These are phyloP conservation scores for Zea mays DNA, from an alignment of 176 grass and related monocot genomes.

Conservation along the genomic window DNA sequence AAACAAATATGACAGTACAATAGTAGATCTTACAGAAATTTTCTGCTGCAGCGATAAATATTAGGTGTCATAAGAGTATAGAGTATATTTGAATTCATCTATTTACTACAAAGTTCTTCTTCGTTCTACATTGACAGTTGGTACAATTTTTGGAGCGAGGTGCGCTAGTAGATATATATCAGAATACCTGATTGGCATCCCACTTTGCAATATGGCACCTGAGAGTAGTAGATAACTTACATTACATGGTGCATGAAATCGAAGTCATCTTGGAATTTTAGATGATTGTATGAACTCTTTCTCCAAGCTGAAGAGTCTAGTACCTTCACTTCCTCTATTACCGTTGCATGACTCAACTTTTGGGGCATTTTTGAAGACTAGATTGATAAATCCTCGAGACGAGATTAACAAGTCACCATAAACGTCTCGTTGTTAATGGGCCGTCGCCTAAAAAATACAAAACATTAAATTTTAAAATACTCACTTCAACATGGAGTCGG, in stretches of 20 bases:
- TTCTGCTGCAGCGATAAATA: neutral
- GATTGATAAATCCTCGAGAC: no score
- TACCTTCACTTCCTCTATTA: slow-evolving; percentile 16
- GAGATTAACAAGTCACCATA: no score
- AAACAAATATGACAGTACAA: no score
- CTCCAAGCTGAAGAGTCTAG: slow-evolving; percentile 46
- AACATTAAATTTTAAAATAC: no score
- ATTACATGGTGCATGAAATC: neutral
- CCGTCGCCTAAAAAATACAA: no score
- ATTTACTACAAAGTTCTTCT: neutral
- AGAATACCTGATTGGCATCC: neutral
- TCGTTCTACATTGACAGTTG: slow-evolving; percentile 5
- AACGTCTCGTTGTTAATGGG: no score
- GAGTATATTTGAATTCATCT: neutral
- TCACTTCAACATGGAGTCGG: no score
- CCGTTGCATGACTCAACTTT: neutral
- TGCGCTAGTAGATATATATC: neutral
- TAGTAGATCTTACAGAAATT: neutral
- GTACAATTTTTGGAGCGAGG: neutral
- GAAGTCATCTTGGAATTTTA: slow-evolving; percentile 32
- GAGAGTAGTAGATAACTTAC: neutral
- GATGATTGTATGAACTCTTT: slow-evolving; percentile 40
- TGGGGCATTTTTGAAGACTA: neutral
- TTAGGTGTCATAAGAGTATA: neutral
- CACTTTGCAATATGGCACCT: neutral